Conservation (phyloP, 176 grass and related monocot genomes). For the Aegilops longissima region DNA sequence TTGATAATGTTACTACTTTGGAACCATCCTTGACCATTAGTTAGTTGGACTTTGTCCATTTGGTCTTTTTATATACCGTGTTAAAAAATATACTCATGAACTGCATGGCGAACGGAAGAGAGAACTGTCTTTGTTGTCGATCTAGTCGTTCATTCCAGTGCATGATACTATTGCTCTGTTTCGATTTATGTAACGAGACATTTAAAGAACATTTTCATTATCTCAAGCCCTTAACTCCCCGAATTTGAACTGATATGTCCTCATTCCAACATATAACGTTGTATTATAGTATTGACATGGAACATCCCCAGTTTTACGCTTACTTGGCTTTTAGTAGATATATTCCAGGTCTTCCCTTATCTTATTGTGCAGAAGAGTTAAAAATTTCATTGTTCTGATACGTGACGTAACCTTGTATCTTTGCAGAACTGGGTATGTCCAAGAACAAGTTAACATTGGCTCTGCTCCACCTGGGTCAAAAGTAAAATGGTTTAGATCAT, state of each 20-base stretch:
- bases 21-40: not conserved
- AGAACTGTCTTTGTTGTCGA: not conserved
- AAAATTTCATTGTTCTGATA: not conserved
- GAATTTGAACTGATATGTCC: not conserved
- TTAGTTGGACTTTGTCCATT: not conserved
- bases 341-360: not conserved
- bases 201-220: too few relatives aligned
- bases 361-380: not conserved
- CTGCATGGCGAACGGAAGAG: not conserved
- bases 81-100: not conserved
- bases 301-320: not conserved
- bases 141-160: not conserved
- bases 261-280: not conserved
- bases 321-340: not conserved
- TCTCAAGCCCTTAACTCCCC: not conserved
- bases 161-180: not conserved
- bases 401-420: not conserved
- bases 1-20: not conserved
- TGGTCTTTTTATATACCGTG: not conserved
- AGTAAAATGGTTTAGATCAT: slow-evolving; percentile 88
- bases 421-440: slow-evolving; percentile 77
- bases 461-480: slow-evolving; percentile 89
- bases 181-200: not conserved
- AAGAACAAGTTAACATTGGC: slow-evolving; percentile 89
- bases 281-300: not conserved